phyloP scores from a whole-genome alignment of 1,284 basidiomycete genomes.

The Apiotrichum mycotoxinovorans region DNA sequence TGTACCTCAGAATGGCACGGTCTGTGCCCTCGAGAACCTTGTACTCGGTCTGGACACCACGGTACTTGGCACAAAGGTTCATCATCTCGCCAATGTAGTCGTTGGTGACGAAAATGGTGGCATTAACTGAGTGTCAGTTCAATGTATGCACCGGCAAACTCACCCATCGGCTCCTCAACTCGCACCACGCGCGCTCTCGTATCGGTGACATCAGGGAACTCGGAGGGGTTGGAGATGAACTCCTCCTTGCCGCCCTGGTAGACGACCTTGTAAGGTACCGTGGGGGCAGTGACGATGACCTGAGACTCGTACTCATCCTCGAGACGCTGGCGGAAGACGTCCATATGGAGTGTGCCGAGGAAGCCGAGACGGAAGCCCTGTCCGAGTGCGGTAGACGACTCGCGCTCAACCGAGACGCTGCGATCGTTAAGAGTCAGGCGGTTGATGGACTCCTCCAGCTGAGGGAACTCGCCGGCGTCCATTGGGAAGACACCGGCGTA shows the following conservation, averaged over 20 bases:
- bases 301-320: constrained; percentile 94
- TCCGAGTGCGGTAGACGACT: constrained; percentile 89
- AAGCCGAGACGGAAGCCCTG: constrained; percentile 95
- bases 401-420: constrained; percentile 78
- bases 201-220: constrained; percentile 79
- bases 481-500: constrained; percentile 95
- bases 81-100: constrained; percentile 89
- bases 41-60: constrained; percentile 74
- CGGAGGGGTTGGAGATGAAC: constrained; percentile 81
- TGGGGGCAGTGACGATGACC: constrained; percentile 86
- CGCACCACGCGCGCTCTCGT: constrained; percentile 62
- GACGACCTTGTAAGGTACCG: constrained; percentile 86
- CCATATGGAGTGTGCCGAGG: constrained; percentile 93
- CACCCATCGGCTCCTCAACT: constrained; percentile 75
- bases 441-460: constrained; percentile 93
- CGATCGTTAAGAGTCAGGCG: constrained; percentile 52
- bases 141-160: constrained; percentile 19
- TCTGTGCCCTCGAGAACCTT: constrained; percentile 63
- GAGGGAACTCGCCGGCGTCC: constrained; percentile 83
- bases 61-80: constrained; percentile 76
- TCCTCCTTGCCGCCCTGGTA: constrained; percentile 64
- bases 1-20: constrained; percentile 73
- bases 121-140: constrained; percentile 57
- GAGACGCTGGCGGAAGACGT: constrained; percentile 79
- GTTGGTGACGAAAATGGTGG: constrained; percentile 83